Evolutionary conservation across 352 stramenopile species (phyloP).

Genomic region (Globisporangium uncinulatum): DNA sequence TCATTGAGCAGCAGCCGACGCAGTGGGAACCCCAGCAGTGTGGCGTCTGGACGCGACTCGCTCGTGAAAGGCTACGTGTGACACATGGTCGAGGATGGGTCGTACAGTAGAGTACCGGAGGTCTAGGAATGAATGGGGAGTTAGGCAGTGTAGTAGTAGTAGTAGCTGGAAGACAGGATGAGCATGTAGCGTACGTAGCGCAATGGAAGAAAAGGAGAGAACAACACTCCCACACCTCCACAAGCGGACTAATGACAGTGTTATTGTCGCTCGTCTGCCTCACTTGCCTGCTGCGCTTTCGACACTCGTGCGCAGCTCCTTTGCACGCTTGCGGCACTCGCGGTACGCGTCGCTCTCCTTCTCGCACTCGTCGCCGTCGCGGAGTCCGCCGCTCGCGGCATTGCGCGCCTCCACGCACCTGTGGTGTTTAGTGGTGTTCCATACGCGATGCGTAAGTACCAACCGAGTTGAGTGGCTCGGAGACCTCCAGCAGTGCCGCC

Average conservation of each 20-base stretch:
- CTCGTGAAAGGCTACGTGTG: slow-evolving; percentile 11
- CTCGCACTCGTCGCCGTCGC: slow-evolving; percentile 68
- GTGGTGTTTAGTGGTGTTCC: background rate
- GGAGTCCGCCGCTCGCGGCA: slow-evolving; percentile 50
- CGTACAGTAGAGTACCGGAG: too few species aligned
- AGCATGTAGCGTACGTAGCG: too few species aligned
- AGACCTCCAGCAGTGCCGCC: background rate
- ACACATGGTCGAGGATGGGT: background rate
- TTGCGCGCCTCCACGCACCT: slow-evolving; percentile 62
- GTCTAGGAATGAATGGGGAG: background rate
- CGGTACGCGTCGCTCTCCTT: slow-evolving; percentile 56
- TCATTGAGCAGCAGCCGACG: slow-evolving; percentile 11
- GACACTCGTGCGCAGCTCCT: slow-evolving; percentile 25
- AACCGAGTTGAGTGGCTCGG: slow-evolving; percentile 1
- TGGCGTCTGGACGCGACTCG: slow-evolving; percentile 16
- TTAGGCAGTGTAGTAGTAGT: background rate
- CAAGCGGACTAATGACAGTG: too few species aligned
- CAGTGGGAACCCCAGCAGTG: slow-evolving; percentile 11
- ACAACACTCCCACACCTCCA: too few species aligned
- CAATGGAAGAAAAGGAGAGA: too few species aligned
- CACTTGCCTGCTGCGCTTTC: slow-evolving; percentile 11
- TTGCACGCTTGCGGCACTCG: slow-evolving; percentile 45
- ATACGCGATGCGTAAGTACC: slow-evolving; percentile 1
- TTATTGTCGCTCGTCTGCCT: too few species aligned
- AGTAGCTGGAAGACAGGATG: background rate